Evolutionary conservation across 179 eudicot species (phyloP).

Genomic region (Pouteria campechiana): DNA sequence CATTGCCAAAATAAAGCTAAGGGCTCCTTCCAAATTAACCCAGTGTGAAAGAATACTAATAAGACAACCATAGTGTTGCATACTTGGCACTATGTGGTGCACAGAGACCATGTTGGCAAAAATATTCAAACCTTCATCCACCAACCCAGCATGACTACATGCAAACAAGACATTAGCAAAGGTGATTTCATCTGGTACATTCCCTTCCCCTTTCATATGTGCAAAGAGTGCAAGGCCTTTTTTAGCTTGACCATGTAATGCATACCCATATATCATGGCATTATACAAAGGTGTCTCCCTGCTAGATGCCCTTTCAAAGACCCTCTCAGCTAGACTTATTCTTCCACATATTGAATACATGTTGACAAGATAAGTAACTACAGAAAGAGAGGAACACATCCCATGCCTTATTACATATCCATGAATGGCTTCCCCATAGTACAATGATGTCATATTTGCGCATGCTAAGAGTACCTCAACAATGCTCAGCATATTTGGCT

Average conservation of each 20-base stretch:
- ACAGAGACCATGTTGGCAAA: slow-evolving; percentile 9
- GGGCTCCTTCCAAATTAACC: slow-evolving; percentile 12
- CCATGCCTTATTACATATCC: slow-evolving; percentile 11
- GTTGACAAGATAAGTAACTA: slow-evolving; percentile 17
- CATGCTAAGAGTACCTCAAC: slow-evolving; percentile 18
- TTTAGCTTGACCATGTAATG: slow-evolving; percentile 10
- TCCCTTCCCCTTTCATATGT: slow-evolving; percentile 6
- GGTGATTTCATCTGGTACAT: slow-evolving; percentile 13
- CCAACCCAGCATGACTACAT: slow-evolving; percentile 15
- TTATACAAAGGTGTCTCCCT: slow-evolving; percentile 18
- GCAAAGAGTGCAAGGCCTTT: slow-evolving; percentile 16
- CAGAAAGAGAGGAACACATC: slow-evolving; percentile 5
- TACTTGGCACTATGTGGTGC: slow-evolving; percentile 9
- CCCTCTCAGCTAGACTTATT: slow-evolving; percentile 9
- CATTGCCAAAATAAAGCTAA: slow-evolving; percentile 8
- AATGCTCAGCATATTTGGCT: slow-evolving; percentile 15
- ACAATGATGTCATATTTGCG: slow-evolving; percentile 6
- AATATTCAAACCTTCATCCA: slow-evolving; percentile 9
- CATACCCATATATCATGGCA: slow-evolving; percentile 21
- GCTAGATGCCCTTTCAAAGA: slow-evolving; percentile 7
- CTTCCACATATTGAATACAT: slow-evolving; percentile 29
- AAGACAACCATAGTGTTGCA: slow-evolving; percentile 18
- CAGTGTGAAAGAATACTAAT: slow-evolving; percentile 15
- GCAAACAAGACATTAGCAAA: slow-evolving; percentile 16
- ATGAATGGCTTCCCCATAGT: slow-evolving; percentile 16